Evolutionary conservation across 2,329 filamentous ascomycete genomes (phyloP).

Genomic region (Fusarium citri): DNA sequence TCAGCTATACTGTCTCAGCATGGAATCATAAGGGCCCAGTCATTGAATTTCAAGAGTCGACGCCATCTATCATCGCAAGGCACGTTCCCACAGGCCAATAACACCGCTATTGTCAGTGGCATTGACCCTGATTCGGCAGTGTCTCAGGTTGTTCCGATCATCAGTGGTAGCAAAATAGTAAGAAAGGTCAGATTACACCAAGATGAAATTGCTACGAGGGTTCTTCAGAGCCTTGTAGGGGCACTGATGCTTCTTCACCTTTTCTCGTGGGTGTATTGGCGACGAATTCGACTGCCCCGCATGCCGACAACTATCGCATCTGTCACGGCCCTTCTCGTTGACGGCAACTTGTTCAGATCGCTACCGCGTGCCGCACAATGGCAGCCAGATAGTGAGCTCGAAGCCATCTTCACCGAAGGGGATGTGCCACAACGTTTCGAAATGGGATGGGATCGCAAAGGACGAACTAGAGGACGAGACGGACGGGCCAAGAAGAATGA

Average conservation of each 20-base stretch:
- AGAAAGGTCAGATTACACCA: slow-evolving; percentile 43
- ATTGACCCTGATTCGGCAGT: slow-evolving; percentile 38
- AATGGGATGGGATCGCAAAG: slow-evolving; percentile 37
- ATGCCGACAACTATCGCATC: slow-evolving; percentile 52
- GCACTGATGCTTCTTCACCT: slow-evolving; percentile 45
- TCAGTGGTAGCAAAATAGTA: slow-evolving; percentile 30
- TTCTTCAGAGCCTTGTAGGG: slow-evolving; percentile 50
- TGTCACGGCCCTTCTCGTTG: slow-evolving; percentile 52
- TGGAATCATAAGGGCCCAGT: slow-evolving; percentile 52
- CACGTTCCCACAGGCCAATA: slow-evolving; percentile 35
- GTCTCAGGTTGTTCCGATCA: slow-evolving; percentile 42
- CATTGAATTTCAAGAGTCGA: slow-evolving; percentile 47
- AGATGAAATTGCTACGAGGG: slow-evolving; percentile 49
- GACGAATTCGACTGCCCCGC: slow-evolving; percentile 46
- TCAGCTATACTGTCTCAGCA: slow-evolving; percentile 53
- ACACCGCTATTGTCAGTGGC: slow-evolving; percentile 40
- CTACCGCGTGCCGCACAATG: slow-evolving; percentile 43
- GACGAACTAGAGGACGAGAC: slow-evolving; percentile 21
- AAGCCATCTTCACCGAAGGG: slow-evolving; percentile 29
- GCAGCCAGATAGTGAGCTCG: slow-evolving; percentile 38
- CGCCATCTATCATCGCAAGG: slow-evolving; percentile 35
- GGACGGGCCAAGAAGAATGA: slow-evolving; percentile 31
- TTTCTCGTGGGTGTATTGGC: slow-evolving; percentile 47
- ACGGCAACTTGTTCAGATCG: slow-evolving; percentile 51
- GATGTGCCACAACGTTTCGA: slow-evolving; percentile 28